Percentiles rank a stretch among this genome's conserved stretches.
These are phyloP conservation scores for Tylopilus plumbeoviolaceoides DNA, from an alignment of 768 basidiomycete genomes.

Conservation along the genomic window DNA sequence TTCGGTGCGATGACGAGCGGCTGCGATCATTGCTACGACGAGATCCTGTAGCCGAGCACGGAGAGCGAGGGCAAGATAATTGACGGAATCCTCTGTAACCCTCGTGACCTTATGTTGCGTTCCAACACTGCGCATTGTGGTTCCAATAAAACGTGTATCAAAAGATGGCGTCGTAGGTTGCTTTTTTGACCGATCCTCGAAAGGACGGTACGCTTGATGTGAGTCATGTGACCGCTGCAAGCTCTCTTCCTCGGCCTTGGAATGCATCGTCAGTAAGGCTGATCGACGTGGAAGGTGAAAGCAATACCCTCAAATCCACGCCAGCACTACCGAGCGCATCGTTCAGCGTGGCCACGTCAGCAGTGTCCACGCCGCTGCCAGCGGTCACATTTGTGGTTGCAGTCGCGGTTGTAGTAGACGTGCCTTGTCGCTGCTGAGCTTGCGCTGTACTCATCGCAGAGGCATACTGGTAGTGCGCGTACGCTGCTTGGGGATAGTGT, in stretches of 20 bases:
- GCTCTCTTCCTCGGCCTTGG: conserved; percentile 84
- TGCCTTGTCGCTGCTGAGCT: conserved; percentile 30
- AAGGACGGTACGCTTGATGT: conserved; percentile 58
- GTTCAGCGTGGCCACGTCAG: conserved; percentile 75
- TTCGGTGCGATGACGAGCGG: conserved; percentile 64
- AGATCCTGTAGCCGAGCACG: conserved; percentile 71
- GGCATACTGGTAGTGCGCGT: conserved; percentile 43
- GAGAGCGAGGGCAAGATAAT: conserved; percentile 76
- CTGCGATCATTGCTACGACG: conserved; percentile 62
- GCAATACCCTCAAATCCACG: conserved; percentile 72
- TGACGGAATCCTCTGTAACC: conserved; percentile 67
- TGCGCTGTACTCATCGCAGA: conserved; percentile 26
- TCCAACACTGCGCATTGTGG: conserved; percentile 65
- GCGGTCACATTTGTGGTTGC: conserved; percentile 9
- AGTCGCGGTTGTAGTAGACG: conserved; percentile 12
- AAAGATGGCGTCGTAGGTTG: conserved; percentile 70
- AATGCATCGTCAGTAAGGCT: neutral
- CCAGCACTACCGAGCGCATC: conserved; percentile 85
- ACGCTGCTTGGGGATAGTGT: conserved; percentile 35
- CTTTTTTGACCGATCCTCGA: conserved; percentile 76
- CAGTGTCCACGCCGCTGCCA: conserved; percentile 47
- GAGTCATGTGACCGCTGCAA: conserved; percentile 63
- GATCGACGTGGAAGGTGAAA: neutral
- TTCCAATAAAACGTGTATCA: conserved; percentile 58
- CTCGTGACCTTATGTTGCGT: conserved; percentile 64